phyloP scores from a whole-genome alignment of 495 filamentous ascomycete genomes.

The Margaritispora aquatica region DNA sequence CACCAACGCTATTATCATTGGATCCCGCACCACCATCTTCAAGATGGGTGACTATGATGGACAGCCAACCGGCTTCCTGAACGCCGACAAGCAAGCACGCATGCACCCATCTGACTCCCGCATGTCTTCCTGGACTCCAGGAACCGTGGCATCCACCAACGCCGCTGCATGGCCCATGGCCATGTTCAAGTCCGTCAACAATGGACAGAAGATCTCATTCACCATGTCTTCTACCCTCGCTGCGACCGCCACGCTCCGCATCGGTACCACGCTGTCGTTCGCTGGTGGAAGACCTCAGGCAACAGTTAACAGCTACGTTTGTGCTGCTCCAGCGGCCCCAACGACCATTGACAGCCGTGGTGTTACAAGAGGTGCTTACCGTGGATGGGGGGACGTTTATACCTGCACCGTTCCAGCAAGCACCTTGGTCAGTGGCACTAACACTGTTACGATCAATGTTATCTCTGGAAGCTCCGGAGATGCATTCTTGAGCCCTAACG shows the following conservation, averaged over 20 bases:
- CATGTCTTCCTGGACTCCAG: constrained; percentile 55
- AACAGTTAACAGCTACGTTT: constrained; percentile 45
- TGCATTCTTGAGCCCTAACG: constrained; percentile 51
- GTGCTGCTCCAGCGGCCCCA: constrained; percentile 44
- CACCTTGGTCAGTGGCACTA: constrained; percentile 48
- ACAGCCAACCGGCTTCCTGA: constrained; percentile 57
- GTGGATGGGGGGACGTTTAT: constrained; percentile 57
- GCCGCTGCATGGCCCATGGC: constrained; percentile 58
- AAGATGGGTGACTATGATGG: constrained; percentile 61
- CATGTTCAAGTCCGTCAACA: constrained; percentile 55
- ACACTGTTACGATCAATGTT: constrained; percentile 57
- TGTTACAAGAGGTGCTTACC: constrained; percentile 58
- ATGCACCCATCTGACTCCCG: constrained; percentile 63
- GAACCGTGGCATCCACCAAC: constrained; percentile 48
- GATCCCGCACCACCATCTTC: constrained; percentile 42
- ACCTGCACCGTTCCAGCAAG: constrained; percentile 47
- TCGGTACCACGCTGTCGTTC: constrained; percentile 59
- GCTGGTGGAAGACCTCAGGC: constrained; percentile 44
- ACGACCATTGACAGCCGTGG: constrained; percentile 58
- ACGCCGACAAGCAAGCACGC: constrained; percentile 55
- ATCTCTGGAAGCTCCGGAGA: constrained; percentile 51
- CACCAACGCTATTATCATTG: constrained; percentile 32
- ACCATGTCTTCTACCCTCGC: constrained; percentile 42
- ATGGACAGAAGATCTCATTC: constrained; percentile 55
- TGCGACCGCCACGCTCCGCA: constrained; percentile 50